Base-by-base conservation (phyloP, 2,329 filamentous ascomycete species). In the Davidsoniella eucalypti region DNA sequence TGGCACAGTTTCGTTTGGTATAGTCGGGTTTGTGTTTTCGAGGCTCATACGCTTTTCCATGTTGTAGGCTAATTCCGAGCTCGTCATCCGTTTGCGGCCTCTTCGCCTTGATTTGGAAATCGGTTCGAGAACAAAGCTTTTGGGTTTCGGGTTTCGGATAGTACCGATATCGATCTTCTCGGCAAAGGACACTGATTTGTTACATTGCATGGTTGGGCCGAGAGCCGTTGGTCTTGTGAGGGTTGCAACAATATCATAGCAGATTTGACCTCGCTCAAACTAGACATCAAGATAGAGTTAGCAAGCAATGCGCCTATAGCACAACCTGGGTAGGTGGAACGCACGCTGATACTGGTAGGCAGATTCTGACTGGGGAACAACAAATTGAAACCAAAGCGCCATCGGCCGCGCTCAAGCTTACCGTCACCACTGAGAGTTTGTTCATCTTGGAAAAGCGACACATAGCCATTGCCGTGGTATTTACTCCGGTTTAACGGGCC, bases 181-280 rank as follows among this genome's bases (percentile, higher is more conserved):
- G 33, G 85, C 69, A 6, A 95, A 69, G 53, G 80, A 78, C 18
- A 98, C 73, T 59, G 87, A 88, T 54, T 80, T 76, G 57, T 94
- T 87, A 65, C 84, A 92, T 36, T 78, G 83, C 8, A 81, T 74
- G 2, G 82, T 87, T 2, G 90, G 82, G 12, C 82, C 75, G 54
- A 95, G 93, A 5, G 87, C 80, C 0, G 84, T 92, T 17, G 92
- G 90, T 51, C 87, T 79, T 17, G 90, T 96, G 52, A 96, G 65
- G 7, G 87, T 95, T 29, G 90, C 83, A 5, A 86, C 90, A 58
- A 96, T 76, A 68, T 90, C 79, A 66, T 96, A 98, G 17, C 84
- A 82, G 58, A 98, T 86, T 2, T 86, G 88, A 36, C 92, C 92
- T 61, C 90, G 80, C 66, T 96, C 92, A 64, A 98, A 98, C 87